Base-by-base conservation (phyloP, 2,329 filamentous ascomycete genomes). In the Xylaria sp. region DNA sequence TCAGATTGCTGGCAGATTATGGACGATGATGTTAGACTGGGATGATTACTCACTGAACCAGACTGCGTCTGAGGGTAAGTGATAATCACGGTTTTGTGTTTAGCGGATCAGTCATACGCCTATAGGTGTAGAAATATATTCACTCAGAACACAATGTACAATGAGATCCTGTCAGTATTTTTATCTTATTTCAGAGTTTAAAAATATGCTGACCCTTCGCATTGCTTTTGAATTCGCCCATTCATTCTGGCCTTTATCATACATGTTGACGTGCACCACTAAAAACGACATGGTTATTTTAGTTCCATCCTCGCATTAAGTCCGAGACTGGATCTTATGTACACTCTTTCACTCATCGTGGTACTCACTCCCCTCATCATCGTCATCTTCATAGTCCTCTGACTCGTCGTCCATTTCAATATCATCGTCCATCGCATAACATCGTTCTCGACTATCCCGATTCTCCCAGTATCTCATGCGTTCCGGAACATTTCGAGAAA, bases 1-100 rank as follows among this genome's bases (percentile, higher is more conserved):
- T 28, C 4, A 63, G 54, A 10, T 48, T 6, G 7, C n/a, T 20
- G 12, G 41, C 28, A 15, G 3, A n/a, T 9, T n/a, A 25, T 56
- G 10, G 1, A 39, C n/a, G 7, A 41, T n/a, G 18, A 9, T n/a
- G 7, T 6, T 46, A 46, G 13, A n/a, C 10, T 5, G n/a, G 6
- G 18, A n/a, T 13, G 12, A 25, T 41, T 25, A 72, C 75, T 72
- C 25, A 77, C 76, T 76, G 50, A 77, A 74, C 76, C 75, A 77
- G 39, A 76, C 75, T 2, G 75, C 76, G 51, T 76, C 73, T 2
- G 52, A 25, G 2, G 75, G 76, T 8, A 77, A 68, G 52, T 74
- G 63, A 37, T 76, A n/a, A n/a, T n/a, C n/a, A 77, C 3, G 72
- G 72, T 20, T 65, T 69, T 3, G 64, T 65, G 55, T 75, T 73